Evolutionary conservation across 768 basidiomycete genomes (phyloP), one percentile per base, ranked within the genome.

Genomic region (Cystobasidiopsis lactophilus): DNA sequence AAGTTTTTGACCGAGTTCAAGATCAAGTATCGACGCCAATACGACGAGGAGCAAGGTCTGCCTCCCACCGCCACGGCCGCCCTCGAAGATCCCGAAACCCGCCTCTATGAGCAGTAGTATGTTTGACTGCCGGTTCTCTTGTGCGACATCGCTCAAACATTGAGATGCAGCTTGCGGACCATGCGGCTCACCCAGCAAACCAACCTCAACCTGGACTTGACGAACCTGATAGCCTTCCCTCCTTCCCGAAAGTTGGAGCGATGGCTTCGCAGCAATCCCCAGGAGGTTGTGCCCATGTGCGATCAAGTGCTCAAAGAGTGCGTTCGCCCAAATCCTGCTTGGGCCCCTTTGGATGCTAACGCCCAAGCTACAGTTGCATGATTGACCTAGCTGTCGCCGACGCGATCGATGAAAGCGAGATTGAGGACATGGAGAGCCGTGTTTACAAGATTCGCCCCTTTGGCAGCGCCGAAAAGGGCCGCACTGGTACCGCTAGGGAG

Each of bases 201-300:
- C 14, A 84, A 85, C 65, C 71, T 98, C 55, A 98, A 96, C 65
- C 70, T 96, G 48, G 93, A 96, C 61, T 74, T 83, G 65, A 62
- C 73, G 60, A 93, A 98, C 65, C 69, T 98, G 14, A 72, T 79
- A 31, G 78, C 89, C 2, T 98, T 83, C 66, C 83, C 85, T 0
- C 77, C 80, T 11, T 77, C 77, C 53, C 78, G 75, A 63, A 93
- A 86, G 66, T 71, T 98, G 16, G 76, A 85, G 63, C 70, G 70
- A 19, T 86, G 93, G 63, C 74, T 98, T 3, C 67, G 78, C 56
- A 88, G 85, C 62, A 96, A 93, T 67, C 93, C 93, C 0, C 89
- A 96, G 66, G 93, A 98, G 71, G 79, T 95, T 44, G 74, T 98
- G 45, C 91, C 93, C 1, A 85, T 84, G 23, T 88, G 95, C 82